phyloP scores from a whole-genome alignment of 352 stramenopile species.

The Peronospora tabacina region DNA sequence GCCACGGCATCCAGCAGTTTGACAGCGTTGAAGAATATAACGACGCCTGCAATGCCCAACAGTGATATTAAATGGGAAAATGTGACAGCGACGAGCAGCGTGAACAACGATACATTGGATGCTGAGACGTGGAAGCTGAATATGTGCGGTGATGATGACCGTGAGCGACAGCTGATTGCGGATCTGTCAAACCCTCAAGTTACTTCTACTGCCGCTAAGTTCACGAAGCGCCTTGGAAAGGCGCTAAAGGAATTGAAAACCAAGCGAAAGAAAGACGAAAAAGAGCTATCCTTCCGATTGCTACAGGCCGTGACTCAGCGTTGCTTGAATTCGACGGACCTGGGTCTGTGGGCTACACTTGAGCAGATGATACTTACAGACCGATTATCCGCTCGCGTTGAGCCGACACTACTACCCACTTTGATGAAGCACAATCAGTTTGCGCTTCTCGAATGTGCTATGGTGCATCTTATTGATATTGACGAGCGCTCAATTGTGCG shows the following conservation, averaged over 20 bases:
- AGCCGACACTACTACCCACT: constrained; percentile 53
- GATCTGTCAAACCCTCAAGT: constrained; percentile 38
- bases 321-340: constrained; percentile 46
- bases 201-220: constrained; percentile 35
- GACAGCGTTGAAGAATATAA: not conserved
- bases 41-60: constrained; percentile 36
- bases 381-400: constrained; percentile 49
- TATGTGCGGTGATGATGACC: constrained; percentile 40
- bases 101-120: constrained; percentile 29
- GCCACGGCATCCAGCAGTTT: constrained; percentile 15
- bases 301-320: constrained; percentile 47
- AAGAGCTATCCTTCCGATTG: constrained; percentile 50
- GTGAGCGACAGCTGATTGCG: constrained; percentile 47
- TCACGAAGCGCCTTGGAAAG: constrained; percentile 43
- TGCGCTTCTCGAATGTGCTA: constrained; percentile 49
- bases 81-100: constrained; percentile 23
- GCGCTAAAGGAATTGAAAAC: constrained; percentile 31
- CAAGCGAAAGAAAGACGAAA: constrained; percentile 18
- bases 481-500: constrained; percentile 68
- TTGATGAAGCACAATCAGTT: constrained; percentile 67
- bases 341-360: constrained; percentile 51
- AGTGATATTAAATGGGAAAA: constrained; percentile 37
- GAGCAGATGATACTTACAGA: constrained; percentile 44
- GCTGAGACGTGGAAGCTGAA: constrained; percentile 39
- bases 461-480: constrained; percentile 64